Evolutionary conservation across 805 yeast genomes (phyloP).

Genomic region (Wickerhamiella parazyma): DNA sequence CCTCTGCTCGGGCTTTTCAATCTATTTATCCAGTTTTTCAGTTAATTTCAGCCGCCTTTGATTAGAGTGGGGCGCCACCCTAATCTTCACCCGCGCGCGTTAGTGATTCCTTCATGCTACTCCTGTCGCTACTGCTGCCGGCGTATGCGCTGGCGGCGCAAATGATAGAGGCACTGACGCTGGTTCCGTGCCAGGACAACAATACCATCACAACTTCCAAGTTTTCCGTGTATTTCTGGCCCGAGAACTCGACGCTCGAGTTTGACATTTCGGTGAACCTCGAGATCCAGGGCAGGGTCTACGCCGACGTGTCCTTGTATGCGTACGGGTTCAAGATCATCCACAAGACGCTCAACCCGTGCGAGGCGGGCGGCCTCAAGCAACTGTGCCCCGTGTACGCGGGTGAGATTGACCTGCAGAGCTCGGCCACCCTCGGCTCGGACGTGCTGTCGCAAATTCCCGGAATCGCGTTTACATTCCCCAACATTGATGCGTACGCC

Average conservation of each 20-base stretch:
- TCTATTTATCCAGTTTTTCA: too few relatives aligned
- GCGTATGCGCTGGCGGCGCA: slow-evolving; percentile 20
- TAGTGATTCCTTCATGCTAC: neutral
- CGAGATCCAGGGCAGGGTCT: slow-evolving; percentile 49
- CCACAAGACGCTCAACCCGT: slow-evolving; percentile 43
- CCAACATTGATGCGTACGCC: slow-evolving; percentile 71
- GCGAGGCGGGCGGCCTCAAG: slow-evolving; percentile 42
- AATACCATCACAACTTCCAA: slow-evolving; percentile 59
- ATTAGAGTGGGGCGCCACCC: neutral
- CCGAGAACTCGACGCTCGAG: slow-evolving; percentile 50
- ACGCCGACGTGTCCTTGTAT: slow-evolving; percentile 58
- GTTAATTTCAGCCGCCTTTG: too few relatives aligned
- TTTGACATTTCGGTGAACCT: slow-evolving; percentile 61
- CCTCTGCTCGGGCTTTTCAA: too few relatives aligned
- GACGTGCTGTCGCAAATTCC: slow-evolving; percentile 49
- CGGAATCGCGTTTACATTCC: slow-evolving; percentile 73
- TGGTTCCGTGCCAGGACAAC: slow-evolving; percentile 75
- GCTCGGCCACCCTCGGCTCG: slow-evolving; percentile 41
- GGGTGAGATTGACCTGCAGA: slow-evolving; percentile 64
- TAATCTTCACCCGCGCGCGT: neutral
- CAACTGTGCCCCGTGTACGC: slow-evolving; percentile 86
- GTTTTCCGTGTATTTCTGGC: slow-evolving; percentile 64
- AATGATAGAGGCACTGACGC: slow-evolving; percentile 48
- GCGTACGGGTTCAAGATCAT: slow-evolving; percentile 78
- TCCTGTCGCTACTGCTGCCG: neutral